These are phyloP conservation scores for Albugo candida DNA, from an alignment of 352 stramenopile genomes.

Conservation along the genomic window DNA sequence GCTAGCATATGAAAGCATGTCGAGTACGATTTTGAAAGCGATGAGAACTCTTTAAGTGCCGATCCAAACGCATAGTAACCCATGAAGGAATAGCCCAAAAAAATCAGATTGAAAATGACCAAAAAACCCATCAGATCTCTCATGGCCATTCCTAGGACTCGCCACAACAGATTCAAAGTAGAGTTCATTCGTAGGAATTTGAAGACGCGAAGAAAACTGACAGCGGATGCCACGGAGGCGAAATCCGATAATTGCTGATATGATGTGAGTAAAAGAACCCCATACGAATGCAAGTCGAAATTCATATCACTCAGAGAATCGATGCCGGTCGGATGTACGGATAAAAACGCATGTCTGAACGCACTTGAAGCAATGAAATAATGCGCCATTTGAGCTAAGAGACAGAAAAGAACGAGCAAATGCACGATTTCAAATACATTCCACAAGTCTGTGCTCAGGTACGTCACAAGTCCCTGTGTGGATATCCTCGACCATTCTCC, in stretches of 20 bases:
- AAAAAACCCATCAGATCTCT: slow-evolving; percentile 75
- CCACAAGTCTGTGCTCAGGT: slow-evolving; percentile 72
- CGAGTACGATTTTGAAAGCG: slow-evolving; percentile 55
- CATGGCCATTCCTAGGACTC: slow-evolving; percentile 63
- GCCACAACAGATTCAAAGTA: slow-evolving; percentile 72
- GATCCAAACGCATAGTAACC: slow-evolving; percentile 71
- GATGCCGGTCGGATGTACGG: slow-evolving; percentile 19
- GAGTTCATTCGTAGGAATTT: slow-evolving; percentile 83
- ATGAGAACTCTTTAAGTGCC: slow-evolving; percentile 65
- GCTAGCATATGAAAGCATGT: slow-evolving; percentile 80
- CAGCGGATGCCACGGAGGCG: slow-evolving; percentile 42
- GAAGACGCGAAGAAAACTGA: slow-evolving; percentile 76
- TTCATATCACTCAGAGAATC: slow-evolving; percentile 25
- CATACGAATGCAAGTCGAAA: neutral
- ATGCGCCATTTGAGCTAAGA: slow-evolving; percentile 43
- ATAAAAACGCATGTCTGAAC: slow-evolving; percentile 6
- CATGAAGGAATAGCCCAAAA: slow-evolving; percentile 71
- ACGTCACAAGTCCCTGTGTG: slow-evolving; percentile 52
- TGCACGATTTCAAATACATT: slow-evolving; percentile 76
- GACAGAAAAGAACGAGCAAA: slow-evolving; percentile 29
- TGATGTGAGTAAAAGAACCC: slow-evolving; percentile 17
- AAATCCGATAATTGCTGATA: slow-evolving; percentile 65
- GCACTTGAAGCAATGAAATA: slow-evolving; percentile 26
- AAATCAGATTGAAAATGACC: slow-evolving; percentile 79
- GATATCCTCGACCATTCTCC: slow-evolving; percentile 57